phyloP scores from a whole-genome alignment of 2,329 filamentous ascomycete genomes.

The Aspergillus floridensis region DNA sequence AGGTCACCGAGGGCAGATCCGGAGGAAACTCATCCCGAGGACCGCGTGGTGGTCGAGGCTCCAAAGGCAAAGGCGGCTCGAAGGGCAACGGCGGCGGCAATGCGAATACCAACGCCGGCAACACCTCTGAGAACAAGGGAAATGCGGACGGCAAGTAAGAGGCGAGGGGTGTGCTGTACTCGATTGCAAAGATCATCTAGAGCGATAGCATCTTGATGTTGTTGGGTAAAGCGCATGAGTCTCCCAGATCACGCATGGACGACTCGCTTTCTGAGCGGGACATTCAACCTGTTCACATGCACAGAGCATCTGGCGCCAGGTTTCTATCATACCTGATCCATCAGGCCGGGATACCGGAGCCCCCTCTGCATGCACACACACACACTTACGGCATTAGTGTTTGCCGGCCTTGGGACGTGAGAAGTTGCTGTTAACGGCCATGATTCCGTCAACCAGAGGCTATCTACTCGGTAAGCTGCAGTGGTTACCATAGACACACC shows the following conservation, averaged over 20 bases:
- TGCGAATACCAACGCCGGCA: conserved; percentile 9
- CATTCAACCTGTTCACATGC: neutral
- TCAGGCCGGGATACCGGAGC: neutral
- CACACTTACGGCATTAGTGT: neutral
- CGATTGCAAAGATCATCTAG: neutral
- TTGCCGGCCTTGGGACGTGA: neutral
- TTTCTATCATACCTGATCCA: neutral
- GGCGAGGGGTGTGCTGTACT: neutral
- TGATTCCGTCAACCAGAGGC: neutral
- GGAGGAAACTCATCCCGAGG: conserved; percentile 19
- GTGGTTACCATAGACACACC: neutral
- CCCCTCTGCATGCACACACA: neutral
- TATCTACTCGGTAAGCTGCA: neutral
- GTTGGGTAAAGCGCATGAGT: neutral
- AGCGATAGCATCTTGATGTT: neutral
- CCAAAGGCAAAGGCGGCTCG: conserved; percentile 16
- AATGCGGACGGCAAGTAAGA: conserved; percentile 18
- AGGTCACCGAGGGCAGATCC: conserved; percentile 17
- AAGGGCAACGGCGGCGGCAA: conserved; percentile 13
- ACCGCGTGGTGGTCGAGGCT: conserved; percentile 19
- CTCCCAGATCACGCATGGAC: neutral
- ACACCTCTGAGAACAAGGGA: conserved; percentile 13
- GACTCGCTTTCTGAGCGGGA: neutral
- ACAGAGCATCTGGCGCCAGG: neutral
- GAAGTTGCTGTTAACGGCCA: neutral